Evolutionary conservation across 2,329 filamentous ascomycete genomes (phyloP).

Genomic region (Juglanconis juglandina): DNA sequence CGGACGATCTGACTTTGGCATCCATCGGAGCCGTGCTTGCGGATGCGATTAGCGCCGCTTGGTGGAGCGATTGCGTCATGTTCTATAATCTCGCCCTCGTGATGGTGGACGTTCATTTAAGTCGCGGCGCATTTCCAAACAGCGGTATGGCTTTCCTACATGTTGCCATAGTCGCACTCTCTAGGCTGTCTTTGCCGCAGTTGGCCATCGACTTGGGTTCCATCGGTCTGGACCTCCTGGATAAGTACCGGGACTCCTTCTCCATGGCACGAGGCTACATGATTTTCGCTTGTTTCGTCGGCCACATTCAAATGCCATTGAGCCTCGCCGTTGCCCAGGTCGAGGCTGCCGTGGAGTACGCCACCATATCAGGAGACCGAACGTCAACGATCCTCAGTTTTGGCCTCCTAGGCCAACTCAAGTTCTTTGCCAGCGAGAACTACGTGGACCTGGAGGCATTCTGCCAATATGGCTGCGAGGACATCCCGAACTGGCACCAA

Average conservation of each 20-base stretch:
- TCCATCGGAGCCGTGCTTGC: constrained; percentile 68
- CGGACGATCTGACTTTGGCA: constrained; percentile 51
- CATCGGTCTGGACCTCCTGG: constrained; percentile 61
- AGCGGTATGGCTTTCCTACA: constrained; percentile 67
- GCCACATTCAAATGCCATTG: constrained; percentile 65
- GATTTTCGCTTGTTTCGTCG: constrained; percentile 65
- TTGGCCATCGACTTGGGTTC: constrained; percentile 64
- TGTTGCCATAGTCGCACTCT: constrained; percentile 62
- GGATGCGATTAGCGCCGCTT: constrained; percentile 67
- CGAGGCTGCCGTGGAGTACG: constrained; percentile 64
- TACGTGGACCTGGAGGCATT: constrained; percentile 66
- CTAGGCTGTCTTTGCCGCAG: constrained; percentile 67
- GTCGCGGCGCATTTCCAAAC: constrained; percentile 64
- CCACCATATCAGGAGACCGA: constrained; percentile 65
- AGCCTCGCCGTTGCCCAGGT: constrained; percentile 55
- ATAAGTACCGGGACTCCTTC: constrained; percentile 60
- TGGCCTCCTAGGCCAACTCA: constrained; percentile 63
- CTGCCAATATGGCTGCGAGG: constrained; percentile 69
- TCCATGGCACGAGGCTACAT: constrained; percentile 67
- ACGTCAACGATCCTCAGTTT: constrained; percentile 70
- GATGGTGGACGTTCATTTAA: constrained; percentile 64
- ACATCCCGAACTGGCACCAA: constrained; percentile 67
- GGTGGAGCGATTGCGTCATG: constrained; percentile 69
- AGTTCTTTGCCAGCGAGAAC: constrained; percentile 68
- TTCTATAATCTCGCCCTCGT: constrained; percentile 69